Conservation (phyloP, 2,329 filamentous ascomycete species). For the Arachnomyces sp. region DNA sequence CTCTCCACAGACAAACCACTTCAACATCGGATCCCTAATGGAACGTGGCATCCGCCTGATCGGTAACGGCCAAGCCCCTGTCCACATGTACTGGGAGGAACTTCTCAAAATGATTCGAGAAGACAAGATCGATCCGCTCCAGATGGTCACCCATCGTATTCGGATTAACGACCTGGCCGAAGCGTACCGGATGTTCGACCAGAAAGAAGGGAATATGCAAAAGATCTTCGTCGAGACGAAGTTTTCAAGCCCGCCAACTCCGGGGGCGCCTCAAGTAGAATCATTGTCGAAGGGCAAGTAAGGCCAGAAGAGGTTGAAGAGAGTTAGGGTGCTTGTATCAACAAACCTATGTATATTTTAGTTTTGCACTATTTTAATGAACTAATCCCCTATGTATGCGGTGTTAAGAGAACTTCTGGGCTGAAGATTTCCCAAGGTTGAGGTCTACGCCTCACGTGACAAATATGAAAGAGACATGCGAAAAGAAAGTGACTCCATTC, state of each 20-base stretch:
- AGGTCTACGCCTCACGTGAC: no score
- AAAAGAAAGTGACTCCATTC: no score
- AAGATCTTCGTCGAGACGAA: constrained; percentile 65
- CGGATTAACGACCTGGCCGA: constrained; percentile 64
- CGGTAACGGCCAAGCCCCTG: constrained; percentile 61
- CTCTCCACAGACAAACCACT: constrained; percentile 59
- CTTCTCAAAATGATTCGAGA: constrained; percentile 61
- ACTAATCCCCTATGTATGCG: no score
- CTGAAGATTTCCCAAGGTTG: no score
- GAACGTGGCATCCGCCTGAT: constrained; percentile 76
- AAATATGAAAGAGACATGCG: no score
- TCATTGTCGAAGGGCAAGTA: no score
- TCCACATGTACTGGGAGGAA: constrained; percentile 77
- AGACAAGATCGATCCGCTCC: constrained; percentile 63
- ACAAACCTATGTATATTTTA: no score
- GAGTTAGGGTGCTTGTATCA: no score
- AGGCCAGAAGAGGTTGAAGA: no score
- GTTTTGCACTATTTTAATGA: no score
- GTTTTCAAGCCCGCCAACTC: constrained; percentile 44
- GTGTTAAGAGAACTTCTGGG: no score
- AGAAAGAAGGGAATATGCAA: constrained; percentile 57
- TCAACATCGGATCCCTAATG: constrained; percentile 79
- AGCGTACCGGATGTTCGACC: constrained; percentile 57
- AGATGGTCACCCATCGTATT: constrained; percentile 76
- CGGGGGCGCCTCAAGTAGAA: no score